Evolutionary conservation across 176 grass and related monocot species (phyloP).

Genomic region (Melocanna baccifera): DNA sequence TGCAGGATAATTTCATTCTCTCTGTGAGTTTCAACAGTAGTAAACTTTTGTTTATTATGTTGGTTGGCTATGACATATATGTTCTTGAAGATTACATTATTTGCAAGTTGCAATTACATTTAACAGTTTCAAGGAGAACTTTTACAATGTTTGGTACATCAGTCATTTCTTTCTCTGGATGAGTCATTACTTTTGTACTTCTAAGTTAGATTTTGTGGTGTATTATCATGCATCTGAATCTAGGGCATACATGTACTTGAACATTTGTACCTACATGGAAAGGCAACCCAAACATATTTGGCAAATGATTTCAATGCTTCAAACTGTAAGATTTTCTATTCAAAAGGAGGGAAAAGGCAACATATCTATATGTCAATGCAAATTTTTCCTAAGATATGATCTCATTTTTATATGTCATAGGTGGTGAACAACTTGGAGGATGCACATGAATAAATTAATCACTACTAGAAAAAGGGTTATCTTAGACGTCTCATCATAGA

Average conservation of each 20-base stretch:
- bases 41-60: too few species aligned
- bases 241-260: not conserved
- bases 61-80: not conserved
- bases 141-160: not conserved
- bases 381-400: not conserved
- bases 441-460: constrained; percentile 64
- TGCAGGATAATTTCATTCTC: too few species aligned
- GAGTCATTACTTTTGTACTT: not conserved
- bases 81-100: not conserved
- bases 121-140: not conserved
- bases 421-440: constrained; percentile 64
- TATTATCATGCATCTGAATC: not conserved
- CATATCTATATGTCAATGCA: not conserved
- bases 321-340: not conserved
- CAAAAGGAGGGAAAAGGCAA: too few species aligned
- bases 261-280: not conserved
- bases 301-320: not conserved
- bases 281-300: not conserved
- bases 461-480: too few species aligned
- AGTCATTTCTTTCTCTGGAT: not conserved
- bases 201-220: not conserved
- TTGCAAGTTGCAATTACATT: not conserved
- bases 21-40: too few species aligned
- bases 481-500: too few species aligned
- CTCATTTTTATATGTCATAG: constrained; percentile 11